Percentiles rank a stretch among this genome's conserved stretches.
Conservation (phyloP, 306 rosid genomes). For the Glycine soja region DNA sequence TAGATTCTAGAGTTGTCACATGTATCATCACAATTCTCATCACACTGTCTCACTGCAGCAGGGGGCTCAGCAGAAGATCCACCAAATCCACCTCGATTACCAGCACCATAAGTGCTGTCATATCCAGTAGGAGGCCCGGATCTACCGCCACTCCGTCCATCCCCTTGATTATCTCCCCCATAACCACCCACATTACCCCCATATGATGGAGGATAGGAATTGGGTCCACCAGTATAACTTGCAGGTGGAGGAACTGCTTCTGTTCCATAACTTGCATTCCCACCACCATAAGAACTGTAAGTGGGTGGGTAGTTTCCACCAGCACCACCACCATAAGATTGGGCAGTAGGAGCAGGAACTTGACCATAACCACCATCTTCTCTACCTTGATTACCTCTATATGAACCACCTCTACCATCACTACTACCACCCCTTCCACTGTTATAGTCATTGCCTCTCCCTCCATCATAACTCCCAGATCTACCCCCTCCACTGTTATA, state of each 20-base stretch:
- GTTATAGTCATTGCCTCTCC: conserved; percentile 62
- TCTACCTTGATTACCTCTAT: conserved; percentile 70
- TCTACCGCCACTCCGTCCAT: conserved; percentile 66
- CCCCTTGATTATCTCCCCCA: conserved; percentile 64
- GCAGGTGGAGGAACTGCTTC: conserved; percentile 97
- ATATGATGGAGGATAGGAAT: conserved; percentile 87
- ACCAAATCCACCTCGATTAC: conserved; percentile 78
- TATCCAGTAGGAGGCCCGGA: conserved; percentile 65
- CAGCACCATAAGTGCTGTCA: conserved; percentile 62
- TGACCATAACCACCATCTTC: conserved; percentile 83
- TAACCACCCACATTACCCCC: conserved; percentile 73
- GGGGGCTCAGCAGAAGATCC: conserved; percentile 72
- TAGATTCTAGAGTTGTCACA: conserved; percentile 99
- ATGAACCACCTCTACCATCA: conserved; percentile 68
- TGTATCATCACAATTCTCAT: conserved; percentile 78
- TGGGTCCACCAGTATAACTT: conserved; percentile 84
- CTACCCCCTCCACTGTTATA: conserved; percentile 63
- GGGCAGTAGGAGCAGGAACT: conserved; percentile 72
- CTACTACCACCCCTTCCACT: conserved; percentile 53
- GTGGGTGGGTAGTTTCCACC: conserved; percentile 73
- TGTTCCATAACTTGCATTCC: conserved; percentile 71
- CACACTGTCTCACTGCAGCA: conserved; percentile 91
- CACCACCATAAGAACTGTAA: conserved; percentile 63
- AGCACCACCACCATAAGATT: conserved; percentile 60
- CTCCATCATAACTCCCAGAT: conserved; percentile 62